Base-by-base conservation (phyloP, 257 asterid genomes). In the Petunia secreta region DNA sequence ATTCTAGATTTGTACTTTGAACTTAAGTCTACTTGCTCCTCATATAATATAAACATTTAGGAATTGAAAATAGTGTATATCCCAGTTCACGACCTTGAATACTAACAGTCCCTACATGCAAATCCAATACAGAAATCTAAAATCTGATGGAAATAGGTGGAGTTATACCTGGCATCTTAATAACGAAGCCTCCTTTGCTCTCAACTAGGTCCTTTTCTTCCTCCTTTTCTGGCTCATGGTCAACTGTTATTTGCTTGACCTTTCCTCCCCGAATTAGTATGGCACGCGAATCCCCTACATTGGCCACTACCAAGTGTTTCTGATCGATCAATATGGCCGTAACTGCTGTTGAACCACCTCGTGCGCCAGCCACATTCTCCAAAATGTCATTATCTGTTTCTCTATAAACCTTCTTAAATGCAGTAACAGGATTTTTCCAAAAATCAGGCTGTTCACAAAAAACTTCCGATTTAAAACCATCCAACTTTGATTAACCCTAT, bases 281-380 rank as follows among this genome's bases (percentile, higher is more conserved):
- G 0, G 88, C 92, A 1, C 89, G 89, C 0, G 91, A 90, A 44
- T 90, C 91, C 1, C 94, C 94, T 10, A 90, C 87, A 25, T 89
- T 87, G 16, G 89, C 91, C 50, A 87, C 90, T 4, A 89, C 64
- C 5, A 90, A 83, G 82, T 81, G 68, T 78, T 48, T 78, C 80
- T 82, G 62, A 62, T 89, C 58, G 48, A 87, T 64, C 2, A 90
- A 16, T 74, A 90, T 87, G 6, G 92, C 82, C 1, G 90, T 86
- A 41, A 86, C 87, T 0, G 91, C 90, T 0, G 92, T 89, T 6
- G 91, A 90, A 37, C 92, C 89, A n/a, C 92, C 92, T 54, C 86
- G 64, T 2, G 80, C 34, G 46, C 88, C 88, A 6, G 80, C 89
- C 53, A 85, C 84, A 65, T 85, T 86, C 77, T 86, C 84, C 55